phyloP scores from a whole-genome alignment of 306 rosid genomes.

The Albizia julibrissin region DNA sequence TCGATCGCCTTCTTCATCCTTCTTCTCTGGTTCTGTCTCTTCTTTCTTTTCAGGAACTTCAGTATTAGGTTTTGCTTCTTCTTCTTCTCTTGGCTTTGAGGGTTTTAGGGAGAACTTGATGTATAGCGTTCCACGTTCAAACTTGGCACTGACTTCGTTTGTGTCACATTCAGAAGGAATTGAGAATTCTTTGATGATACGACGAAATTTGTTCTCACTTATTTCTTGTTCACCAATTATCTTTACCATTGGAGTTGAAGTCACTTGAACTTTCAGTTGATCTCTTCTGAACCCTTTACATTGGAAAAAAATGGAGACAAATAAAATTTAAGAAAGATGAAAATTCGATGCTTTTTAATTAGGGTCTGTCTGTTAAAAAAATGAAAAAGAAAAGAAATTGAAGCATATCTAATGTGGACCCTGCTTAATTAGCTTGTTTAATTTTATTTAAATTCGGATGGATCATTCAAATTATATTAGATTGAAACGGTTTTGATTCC shows the following conservation, averaged over 20 bases:
- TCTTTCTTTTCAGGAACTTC: neutral
- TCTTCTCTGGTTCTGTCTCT: neutral
- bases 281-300: constrained; percentile 51
- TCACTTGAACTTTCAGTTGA: constrained; percentile 56
- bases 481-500: too few species aligned
- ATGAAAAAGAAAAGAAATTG: too few species aligned
- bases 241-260: constrained; percentile 45
- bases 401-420: too few species aligned
- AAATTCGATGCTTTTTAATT: too few species aligned
- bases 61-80: too few species aligned
- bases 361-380: too few species aligned
- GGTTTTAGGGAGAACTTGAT: constrained; percentile 40
- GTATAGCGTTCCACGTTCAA: constrained; percentile 45
- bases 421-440: too few species aligned
- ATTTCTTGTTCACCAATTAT: constrained; percentile 50
- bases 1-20: neutral
- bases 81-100: neutral
- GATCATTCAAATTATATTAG: too few species aligned
- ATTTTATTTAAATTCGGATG: too few species aligned
- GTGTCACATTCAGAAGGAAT: constrained; percentile 48
- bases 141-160: constrained; percentile 47
- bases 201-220: constrained; percentile 43
- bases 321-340: too few species aligned
- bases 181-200: constrained; percentile 53
- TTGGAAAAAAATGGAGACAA: neutral